phyloP scores from a whole-genome alignment of 2,329 filamentous ascomycete species.

The Colletotrichum godetiae region DNA sequence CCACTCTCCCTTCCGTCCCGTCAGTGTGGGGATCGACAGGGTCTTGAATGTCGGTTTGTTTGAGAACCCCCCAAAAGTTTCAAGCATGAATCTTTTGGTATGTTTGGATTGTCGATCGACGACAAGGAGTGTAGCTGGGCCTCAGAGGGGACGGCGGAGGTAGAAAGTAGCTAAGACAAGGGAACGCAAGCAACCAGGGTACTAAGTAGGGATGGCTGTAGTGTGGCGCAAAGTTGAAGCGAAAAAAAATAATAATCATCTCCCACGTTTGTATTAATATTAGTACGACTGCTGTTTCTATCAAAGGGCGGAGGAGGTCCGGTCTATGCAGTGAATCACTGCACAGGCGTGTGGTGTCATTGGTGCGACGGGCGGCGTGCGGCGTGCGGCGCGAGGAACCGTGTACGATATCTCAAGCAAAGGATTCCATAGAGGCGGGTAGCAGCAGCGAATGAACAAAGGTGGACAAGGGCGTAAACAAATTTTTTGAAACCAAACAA shows the following conservation, averaged over 20 bases:
- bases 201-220: background rate
- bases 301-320: background rate
- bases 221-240: background rate
- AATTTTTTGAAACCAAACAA: background rate
- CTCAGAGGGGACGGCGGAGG: too few species aligned
- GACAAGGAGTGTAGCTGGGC: background rate
- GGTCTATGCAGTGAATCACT: background rate
- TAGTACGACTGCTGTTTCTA: background rate
- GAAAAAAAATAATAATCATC: background rate
- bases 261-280: background rate
- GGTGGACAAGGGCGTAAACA: background rate
- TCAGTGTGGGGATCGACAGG: background rate
- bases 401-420: background rate
- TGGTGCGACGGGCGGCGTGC: background rate
- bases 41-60: background rate
- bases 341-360: background rate
- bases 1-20: background rate
- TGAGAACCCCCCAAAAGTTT: background rate
- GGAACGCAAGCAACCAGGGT: background rate
- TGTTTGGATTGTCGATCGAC: background rate
- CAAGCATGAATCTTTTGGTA: background rate
- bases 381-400: background rate
- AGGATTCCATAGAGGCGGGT: background rate
- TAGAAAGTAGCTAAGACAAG: background rate
- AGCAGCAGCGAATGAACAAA: background rate